These are phyloP conservation scores for Mycena rosella DNA, from an alignment of 768 basidiomycete species.

Conservation along the genomic window DNA sequence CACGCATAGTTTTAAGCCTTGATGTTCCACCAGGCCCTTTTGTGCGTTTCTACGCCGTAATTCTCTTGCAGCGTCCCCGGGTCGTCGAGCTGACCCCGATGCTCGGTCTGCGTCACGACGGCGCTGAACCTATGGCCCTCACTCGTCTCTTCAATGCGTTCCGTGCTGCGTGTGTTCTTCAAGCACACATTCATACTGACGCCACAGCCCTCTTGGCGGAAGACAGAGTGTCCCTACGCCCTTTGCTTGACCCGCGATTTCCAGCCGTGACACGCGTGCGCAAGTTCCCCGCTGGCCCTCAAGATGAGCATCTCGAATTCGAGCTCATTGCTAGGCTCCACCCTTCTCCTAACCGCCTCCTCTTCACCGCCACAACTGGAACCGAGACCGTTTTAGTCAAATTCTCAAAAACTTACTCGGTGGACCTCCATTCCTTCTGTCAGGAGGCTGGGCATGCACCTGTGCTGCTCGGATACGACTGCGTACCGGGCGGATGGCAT, in stretches of 20 bases:
- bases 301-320: not conserved
- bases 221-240: no score
- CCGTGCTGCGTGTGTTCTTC: not conserved
- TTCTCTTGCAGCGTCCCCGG: not conserved
- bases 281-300: not conserved
- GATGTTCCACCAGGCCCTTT: not conserved
- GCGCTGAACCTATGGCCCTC: not conserved
- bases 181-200: not conserved
- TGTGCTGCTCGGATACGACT: constrained; percentile 39
- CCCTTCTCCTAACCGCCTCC: not conserved
- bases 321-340: not conserved
- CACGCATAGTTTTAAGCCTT: not conserved
- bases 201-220: not conserved
- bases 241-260: not conserved
- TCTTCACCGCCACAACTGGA: not conserved
- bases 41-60: not conserved
- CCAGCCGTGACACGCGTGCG: not conserved
- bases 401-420: not conserved
- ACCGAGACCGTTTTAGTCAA: not conserved
- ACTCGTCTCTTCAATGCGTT: not conserved
- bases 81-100: not conserved
- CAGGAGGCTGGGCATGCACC: constrained; percentile 41
- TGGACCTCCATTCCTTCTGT: constrained; percentile 39
- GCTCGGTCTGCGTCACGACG: not conserved
- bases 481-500: constrained; percentile 45